Evolutionary conservation across 2,329 filamentous ascomycete species (phyloP).

Genomic region (Apiospora kogelbergensis): DNA sequence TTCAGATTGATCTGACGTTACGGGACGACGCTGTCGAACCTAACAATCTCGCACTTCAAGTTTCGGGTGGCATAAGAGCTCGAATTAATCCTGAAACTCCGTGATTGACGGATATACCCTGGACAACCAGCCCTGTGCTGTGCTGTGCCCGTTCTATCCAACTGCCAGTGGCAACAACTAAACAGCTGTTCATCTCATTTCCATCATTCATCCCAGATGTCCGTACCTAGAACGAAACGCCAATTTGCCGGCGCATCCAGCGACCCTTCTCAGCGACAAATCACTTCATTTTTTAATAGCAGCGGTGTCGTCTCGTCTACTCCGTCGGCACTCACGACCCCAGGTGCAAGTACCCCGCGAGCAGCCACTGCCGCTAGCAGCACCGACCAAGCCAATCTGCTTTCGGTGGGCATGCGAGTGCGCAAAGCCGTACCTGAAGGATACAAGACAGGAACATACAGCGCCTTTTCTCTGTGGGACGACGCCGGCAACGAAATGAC

Average conservation of each 20-base stretch:
- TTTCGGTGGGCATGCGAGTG: constrained; percentile 91
- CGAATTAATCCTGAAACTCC: background rate
- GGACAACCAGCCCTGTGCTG: background rate
- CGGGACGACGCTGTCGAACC: background rate
- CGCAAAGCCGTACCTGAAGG: constrained; percentile 92
- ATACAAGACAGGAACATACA: constrained; percentile 73
- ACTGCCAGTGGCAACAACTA: background rate
- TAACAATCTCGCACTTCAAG: background rate
- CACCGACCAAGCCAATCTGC: constrained; percentile 73
- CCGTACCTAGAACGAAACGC: constrained; percentile 57
- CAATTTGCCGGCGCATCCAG: constrained; percentile 60
- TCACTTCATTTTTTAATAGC: constrained; percentile 60
- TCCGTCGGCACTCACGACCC: constrained; percentile 17
- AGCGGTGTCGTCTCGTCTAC: constrained; percentile 22
- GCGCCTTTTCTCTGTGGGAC: constrained; percentile 53
- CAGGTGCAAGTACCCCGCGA: constrained; percentile 30
- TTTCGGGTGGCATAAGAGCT: background rate
- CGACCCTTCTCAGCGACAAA: constrained; percentile 60
- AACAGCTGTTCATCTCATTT: background rate
- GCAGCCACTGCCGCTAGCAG: constrained; percentile 23
- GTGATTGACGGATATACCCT: background rate
- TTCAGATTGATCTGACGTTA: background rate
- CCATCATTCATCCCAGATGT: constrained; percentile 40
- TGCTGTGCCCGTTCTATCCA: background rate
- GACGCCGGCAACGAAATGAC: constrained; percentile 33